These are phyloP conservation scores for Cryptosporidium meleagridis DNA, from an alignment of 169 alveolate genomes.

Conservation along the genomic window DNA sequence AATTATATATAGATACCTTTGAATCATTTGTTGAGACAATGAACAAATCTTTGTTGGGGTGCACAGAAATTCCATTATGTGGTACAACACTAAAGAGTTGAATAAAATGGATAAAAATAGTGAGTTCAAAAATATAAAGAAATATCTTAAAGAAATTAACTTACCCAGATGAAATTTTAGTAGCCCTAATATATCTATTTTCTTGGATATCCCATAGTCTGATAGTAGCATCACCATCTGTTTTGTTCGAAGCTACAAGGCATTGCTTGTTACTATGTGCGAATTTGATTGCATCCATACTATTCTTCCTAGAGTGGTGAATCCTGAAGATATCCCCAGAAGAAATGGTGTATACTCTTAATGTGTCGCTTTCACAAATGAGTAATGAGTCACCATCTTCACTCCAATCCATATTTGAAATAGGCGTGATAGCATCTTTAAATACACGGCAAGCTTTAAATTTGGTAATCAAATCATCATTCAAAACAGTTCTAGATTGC, in stretches of 20 bases:
- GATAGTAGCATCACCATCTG: slow-evolving; percentile 34
- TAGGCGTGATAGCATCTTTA: slow-evolving; percentile 64
- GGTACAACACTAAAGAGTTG: slow-evolving; percentile 3
- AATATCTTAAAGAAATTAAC: neutral
- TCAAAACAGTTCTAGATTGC: slow-evolving; percentile 3
- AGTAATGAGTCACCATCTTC: slow-evolving; percentile 75
- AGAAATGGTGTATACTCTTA: slow-evolving; percentile 68
- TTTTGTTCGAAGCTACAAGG: slow-evolving; percentile 64
- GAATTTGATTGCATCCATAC: slow-evolving; percentile 63
- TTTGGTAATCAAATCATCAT: slow-evolving; percentile 35
- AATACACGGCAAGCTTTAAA: slow-evolving; percentile 68
- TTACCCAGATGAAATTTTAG: slow-evolving; percentile 57
- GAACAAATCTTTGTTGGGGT: slow-evolving; percentile 42
- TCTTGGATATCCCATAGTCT: slow-evolving; percentile 71
- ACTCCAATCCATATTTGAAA: slow-evolving; percentile 70
- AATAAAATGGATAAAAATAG: neutral
- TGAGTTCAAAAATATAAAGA: neutral
- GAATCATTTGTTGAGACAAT: slow-evolving; percentile 34
- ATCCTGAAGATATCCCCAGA: slow-evolving; percentile 52
- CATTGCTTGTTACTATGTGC: slow-evolving; percentile 69
- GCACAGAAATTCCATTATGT: slow-evolving; percentile 29
- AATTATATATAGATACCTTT: slow-evolving; percentile 46
- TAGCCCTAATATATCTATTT: slow-evolving; percentile 48
- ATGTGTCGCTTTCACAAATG: slow-evolving; percentile 57
- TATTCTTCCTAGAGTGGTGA: slow-evolving; percentile 67